Evolutionary conservation across 2,329 filamentous ascomycete species (phyloP).

Genomic region (Chalaropsis ovoidea): DNA sequence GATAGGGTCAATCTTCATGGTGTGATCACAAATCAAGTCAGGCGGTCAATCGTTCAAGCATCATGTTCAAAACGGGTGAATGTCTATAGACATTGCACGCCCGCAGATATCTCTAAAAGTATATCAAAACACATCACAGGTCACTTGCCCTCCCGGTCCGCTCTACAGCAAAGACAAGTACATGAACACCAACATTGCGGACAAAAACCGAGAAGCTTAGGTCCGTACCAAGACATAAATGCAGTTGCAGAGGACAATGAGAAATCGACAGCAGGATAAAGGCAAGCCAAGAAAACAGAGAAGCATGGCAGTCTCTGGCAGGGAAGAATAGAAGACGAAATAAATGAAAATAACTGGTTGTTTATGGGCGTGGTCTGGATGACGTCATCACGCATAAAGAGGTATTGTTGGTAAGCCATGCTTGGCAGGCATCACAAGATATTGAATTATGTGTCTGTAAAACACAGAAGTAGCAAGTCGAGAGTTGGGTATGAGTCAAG

Average conservation of each 20-base stretch:
- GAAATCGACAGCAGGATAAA: background rate
- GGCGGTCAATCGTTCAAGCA: background rate
- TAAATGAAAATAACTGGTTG: background rate
- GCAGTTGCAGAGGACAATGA: background rate
- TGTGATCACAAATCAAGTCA: background rate
- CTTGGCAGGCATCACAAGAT: background rate
- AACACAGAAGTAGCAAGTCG: background rate
- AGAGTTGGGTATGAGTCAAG: background rate
- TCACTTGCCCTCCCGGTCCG: background rate
- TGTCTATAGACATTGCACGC: background rate
- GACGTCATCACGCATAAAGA: background rate
- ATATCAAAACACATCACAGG: slow-evolving; percentile 1
- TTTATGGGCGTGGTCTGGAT: background rate
- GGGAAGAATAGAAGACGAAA: background rate
- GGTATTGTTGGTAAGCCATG: background rate
- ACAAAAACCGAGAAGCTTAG: slow-evolving; percentile 5
- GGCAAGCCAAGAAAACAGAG: background rate
- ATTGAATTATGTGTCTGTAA: background rate
- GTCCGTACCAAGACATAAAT: background rate
- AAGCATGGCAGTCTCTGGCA: too few species aligned
- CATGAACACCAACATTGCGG: background rate
- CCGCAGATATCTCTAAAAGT: slow-evolving; percentile 10
- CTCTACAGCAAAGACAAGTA: background rate
- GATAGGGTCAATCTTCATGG: too few species aligned
- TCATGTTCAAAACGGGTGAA: background rate